Base-by-base conservation (phyloP, 2,329 filamentous ascomycete genomes). In the Sclerotinia subarctica region DNA sequence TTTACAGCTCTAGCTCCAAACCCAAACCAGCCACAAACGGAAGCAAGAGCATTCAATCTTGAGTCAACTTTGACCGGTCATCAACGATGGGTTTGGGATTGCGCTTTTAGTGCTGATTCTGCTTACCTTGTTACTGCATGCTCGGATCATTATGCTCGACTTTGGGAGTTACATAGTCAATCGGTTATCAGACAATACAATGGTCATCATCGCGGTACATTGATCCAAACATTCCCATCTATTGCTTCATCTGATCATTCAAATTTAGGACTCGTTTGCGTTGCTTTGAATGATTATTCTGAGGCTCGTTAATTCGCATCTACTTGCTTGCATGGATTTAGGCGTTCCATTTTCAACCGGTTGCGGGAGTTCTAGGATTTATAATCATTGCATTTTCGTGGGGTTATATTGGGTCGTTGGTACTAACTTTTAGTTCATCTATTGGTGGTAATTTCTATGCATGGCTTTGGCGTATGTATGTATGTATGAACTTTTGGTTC, bases 11-110 rank as follows among this genome's bases (percentile, higher is more conserved):
- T 81, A 72, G 68, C 74, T 35, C 75, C 74, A 1, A 66, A 69
- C n/a, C 72, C 72, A 44, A 74, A 73, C 47, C 71, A 76, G 57
- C 59, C 71, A 42, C 46, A 70, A 77, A 75, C 85, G 74, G 77
- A 73, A 73, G 78, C 77, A 77, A 75, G 78, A 77, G 86, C 77
- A 69, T 91, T 88, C 71, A 88, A 86, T 66, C 81, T 91, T 2
- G 88, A 91, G 77, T 89, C 88, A 21, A 90, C 88, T 7, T 82
- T 92, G 1, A 85, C 88, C 60, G 88, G 87, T 24, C 90, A 92
- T 77, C 90, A 92, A 78, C 83, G 90, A 42, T 92, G 90, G 90
- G 90, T 92, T 2, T 92, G 90, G 90, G 90, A 92, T 75, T 92
- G 90, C 73, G 90, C 90, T 0, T 92, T 92, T 77, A 90, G 86